Percentiles rank a stretch among this genome's conserved stretches.
Evolutionary conservation across 306 rosid species (phyloP).

Genomic region (Sophora flavescens): DNA sequence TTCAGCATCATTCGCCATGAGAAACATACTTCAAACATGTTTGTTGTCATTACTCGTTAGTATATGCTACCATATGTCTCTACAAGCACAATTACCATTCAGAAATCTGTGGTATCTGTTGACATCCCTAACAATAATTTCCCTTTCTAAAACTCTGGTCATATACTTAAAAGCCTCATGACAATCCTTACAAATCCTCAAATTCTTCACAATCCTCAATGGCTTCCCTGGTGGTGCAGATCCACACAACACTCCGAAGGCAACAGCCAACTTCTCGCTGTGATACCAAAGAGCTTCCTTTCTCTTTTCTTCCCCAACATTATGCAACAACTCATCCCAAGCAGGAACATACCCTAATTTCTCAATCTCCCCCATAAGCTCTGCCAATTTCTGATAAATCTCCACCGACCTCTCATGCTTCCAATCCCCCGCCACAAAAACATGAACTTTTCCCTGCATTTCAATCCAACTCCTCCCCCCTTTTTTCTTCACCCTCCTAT

Average conservation of each 20-base stretch:
- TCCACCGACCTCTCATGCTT: slow-evolving; percentile 68
- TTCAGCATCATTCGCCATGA: slow-evolving; percentile 6
- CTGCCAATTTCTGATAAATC: slow-evolving; percentile 64
- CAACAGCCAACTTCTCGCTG: slow-evolving; percentile 89
- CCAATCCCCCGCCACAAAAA: slow-evolving; percentile 82
- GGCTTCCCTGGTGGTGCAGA: slow-evolving; percentile 72
- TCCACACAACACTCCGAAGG: slow-evolving; percentile 77
- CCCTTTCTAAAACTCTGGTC: slow-evolving; percentile 72
- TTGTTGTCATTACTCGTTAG: slow-evolving; percentile 1
- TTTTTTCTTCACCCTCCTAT: slow-evolving; percentile 72
- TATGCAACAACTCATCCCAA: slow-evolving; percentile 74
- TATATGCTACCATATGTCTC: slow-evolving; percentile 71
- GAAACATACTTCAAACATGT: slow-evolving; percentile 32
- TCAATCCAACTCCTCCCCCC: slow-evolving; percentile 96
- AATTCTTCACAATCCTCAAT: slow-evolving; percentile 80
- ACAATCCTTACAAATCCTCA: slow-evolving; percentile 90
- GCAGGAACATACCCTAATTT: slow-evolving; percentile 78
- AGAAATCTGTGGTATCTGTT: slow-evolving; percentile 84
- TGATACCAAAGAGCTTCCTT: slow-evolving; percentile 83
- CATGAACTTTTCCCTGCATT: slow-evolving; percentile 75
- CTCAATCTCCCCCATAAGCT: slow-evolving; percentile 69
- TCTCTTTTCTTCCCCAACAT: slow-evolving; percentile 72
- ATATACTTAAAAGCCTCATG: slow-evolving; percentile 79
- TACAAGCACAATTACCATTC: slow-evolving; percentile 74
- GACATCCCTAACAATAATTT: slow-evolving; percentile 81